Base-by-base conservation (phyloP, 352 stramenopile species). In the Elongisporangium anandrum region DNA sequence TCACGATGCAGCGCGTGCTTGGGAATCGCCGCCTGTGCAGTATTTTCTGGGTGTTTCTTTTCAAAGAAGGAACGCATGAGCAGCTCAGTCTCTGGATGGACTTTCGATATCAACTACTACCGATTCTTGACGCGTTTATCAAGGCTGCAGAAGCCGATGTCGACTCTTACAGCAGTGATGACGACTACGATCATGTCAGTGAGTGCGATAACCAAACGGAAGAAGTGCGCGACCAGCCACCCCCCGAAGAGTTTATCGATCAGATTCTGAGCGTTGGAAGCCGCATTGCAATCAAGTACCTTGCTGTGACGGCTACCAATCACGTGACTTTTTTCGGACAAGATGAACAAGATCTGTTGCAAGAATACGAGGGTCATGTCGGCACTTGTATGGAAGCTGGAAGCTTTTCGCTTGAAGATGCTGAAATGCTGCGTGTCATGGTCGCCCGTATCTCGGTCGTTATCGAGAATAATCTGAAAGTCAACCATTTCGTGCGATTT, bases 401-500 rank as follows among this genome's bases (percentile, higher is more conserved):
- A 0, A 90, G 75, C 54, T 92, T 92, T 26, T 87, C 81, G 4
- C 60, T 92, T 4, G 70, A 65, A 4, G 81, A 92, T 52, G 81
- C 81, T 17, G 79, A 88, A 29, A 68, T 76, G 26, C 63, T 92
- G 66, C 65, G 85, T 4, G 69, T 66, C 52, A 86, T 74, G 1
- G 73, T 90, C 8, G 57, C 82, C 34, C 73, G 74, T 29, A 81
- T 93, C 21, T 72, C 79, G 53, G 41, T 10, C 8, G 69, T 83
- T 7, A 84, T 95, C 59, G 83, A 95, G 59, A 75, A 86, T 48
- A 75, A 92, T 24, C 72, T 95, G 29, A 83, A 87, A 47, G 81
- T 95, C 49, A 93, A 95, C 64, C 81, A 95, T 55, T 95, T 95
- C 63, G 83, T 95, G 29, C 81, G 85, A 6, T 95, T 95, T 57